Evolutionary conservation across 257 asterid species (phyloP).

Genomic region (Coffea eugenioides): DNA sequence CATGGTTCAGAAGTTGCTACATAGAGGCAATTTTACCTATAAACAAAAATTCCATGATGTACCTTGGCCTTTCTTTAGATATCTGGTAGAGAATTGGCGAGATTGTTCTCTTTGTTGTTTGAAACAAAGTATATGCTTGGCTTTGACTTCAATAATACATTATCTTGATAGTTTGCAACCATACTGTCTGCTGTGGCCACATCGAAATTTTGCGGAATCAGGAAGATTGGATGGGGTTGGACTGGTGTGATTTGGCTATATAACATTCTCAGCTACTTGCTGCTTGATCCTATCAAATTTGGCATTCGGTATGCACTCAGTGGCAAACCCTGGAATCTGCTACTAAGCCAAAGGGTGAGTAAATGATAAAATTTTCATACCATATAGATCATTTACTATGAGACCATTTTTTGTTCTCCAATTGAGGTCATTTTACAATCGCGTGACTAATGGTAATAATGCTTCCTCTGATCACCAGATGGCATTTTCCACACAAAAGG

Average conservation of each 20-base stretch:
- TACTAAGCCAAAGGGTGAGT: constrained; percentile 46
- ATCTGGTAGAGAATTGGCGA: not conserved
- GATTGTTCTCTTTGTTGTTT: not conserved
- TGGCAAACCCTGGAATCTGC: constrained; percentile 52
- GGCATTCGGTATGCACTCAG: constrained; percentile 48
- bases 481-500: constrained; percentile 51
- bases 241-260: constrained; percentile 54
- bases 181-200: constrained; percentile 46
- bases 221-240: constrained; percentile 55
- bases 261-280: constrained; percentile 32
- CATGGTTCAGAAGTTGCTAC: constrained; percentile 8
- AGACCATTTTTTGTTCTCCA: not conserved
- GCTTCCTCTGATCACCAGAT: constrained; percentile 27
- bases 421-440: not conserved
- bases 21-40: not conserved
- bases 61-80: not conserved
- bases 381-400: not conserved
- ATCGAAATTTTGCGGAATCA: constrained; percentile 41
- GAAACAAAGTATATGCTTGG: not conserved
- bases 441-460: not conserved
- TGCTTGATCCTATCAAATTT: constrained; percentile 49
- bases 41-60: not conserved
- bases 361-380: not conserved
- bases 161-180: constrained; percentile 47
- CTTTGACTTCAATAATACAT: not conserved